Base-by-base conservation (phyloP, 257 asterid genomes). In the Scutellaria galericulata region DNA sequence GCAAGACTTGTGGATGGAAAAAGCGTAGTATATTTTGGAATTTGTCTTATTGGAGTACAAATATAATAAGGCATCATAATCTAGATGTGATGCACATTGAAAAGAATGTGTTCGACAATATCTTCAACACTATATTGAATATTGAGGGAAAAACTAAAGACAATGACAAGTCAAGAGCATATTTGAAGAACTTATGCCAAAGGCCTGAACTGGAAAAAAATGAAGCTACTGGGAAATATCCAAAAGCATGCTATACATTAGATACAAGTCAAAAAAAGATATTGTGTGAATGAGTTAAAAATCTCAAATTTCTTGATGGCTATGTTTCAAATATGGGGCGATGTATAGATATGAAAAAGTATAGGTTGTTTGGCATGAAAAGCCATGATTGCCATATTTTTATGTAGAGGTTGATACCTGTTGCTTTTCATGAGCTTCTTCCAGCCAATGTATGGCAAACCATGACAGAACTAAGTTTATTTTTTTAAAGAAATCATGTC, bases 51-150 rank as follows among this genome's bases (percentile, higher is more conserved):
- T 14, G 24, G 57, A 52, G 57, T n/a, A 9, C 5, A 12, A n/a
- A 13, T 2, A 7, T 54, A 11, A 22, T 54, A 4, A 9, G 35
- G 35, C 61, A 54, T 54, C 61, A 54, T 54, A 18, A 54, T 22
- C 10, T 54, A 4, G 70, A 45, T 64, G 42, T 45, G 8, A 64
- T 64, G 70, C 70, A 64, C 2, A 24, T 64, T 4, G 55, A 64
- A 10, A 64, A 64, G 10, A 64, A 64, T 64, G 40, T 64, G 53
- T 62, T 62, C 8, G 68, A 18, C 2, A 62, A 41, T 42, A 5
- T 62, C 0, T 41, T 62, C 24, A 44, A 64, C 12, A 42, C 6
- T 0, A 11, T 22, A 18, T 4, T 64, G 40, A 64, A 64, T 44
- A 7, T 64, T 11, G 10, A 9, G 1, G 70, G 70, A 5, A 64